These are phyloP conservation scores for Syzygium malaccense DNA, from an alignment of 441 rosid genomes.

Conservation along the genomic window DNA sequence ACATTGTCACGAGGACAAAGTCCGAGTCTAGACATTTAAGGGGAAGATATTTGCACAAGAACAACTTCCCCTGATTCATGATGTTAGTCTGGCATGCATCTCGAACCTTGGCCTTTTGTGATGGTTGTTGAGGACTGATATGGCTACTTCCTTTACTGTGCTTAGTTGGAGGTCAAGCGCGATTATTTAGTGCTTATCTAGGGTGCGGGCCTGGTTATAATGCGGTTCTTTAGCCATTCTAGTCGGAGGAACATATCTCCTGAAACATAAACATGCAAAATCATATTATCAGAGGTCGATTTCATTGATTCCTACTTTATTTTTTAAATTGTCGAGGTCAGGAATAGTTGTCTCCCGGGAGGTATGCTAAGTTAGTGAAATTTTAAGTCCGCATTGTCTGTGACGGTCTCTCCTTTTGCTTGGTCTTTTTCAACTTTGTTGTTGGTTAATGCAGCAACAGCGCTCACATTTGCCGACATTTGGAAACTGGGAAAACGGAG, in stretches of 20 bases:
- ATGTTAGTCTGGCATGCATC: background rate
- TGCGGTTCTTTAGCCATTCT: background rate
- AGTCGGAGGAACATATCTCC: background rate
- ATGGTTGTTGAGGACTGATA: background rate
- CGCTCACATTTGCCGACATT: background rate
- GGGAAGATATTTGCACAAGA: background rate
- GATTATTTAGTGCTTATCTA: background rate
- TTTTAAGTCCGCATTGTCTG: background rate
- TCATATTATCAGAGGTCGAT: background rate
- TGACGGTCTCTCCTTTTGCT: background rate
- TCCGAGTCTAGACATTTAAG: background rate
- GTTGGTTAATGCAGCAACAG: background rate
- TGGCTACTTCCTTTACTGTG: background rate
- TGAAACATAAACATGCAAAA: background rate
- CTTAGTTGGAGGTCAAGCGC: background rate
- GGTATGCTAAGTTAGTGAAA: background rate
- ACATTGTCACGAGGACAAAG: background rate
- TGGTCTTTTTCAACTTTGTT: background rate
- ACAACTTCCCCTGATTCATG: background rate
- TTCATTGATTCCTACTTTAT: background rate
- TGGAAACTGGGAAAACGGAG: constrained; percentile 6
- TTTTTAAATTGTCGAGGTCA: background rate
- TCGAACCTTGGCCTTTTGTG: background rate
- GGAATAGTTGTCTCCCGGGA: background rate
- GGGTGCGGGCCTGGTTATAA: background rate